phyloP scores from a whole-genome alignment of 352 stramenopile species.

The Globisporangium carolinianum region DNA sequence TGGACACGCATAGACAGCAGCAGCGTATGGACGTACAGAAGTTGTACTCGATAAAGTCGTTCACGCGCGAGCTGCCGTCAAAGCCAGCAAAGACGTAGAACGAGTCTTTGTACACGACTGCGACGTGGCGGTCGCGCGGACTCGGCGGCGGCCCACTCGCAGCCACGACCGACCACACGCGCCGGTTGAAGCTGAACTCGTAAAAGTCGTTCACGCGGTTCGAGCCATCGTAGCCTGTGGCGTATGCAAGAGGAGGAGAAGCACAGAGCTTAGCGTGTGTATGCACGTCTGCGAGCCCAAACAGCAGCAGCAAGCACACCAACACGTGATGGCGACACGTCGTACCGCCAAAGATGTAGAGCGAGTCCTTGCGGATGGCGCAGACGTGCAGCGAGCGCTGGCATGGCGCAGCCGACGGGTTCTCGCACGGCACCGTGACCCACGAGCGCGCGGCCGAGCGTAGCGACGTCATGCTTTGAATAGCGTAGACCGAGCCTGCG shows the following conservation, averaged over 20 bases:
- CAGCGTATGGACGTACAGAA: slow-evolving; percentile 62
- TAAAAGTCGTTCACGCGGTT: slow-evolving; percentile 94
- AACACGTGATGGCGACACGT: too few relatives aligned
- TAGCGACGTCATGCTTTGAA: slow-evolving; percentile 19
- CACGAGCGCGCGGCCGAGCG: slow-evolving; percentile 54
- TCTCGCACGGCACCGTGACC: slow-evolving; percentile 72
- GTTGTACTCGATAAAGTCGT: slow-evolving; percentile 94
- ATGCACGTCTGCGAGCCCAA: not conserved
- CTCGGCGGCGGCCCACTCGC: slow-evolving; percentile 67
- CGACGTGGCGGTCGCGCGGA: slow-evolving; percentile 92
- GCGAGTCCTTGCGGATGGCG: slow-evolving; percentile 84
- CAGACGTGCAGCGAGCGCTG: slow-evolving; percentile 92
- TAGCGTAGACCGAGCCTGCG: too few relatives aligned
- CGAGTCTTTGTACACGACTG: slow-evolving; percentile 89
- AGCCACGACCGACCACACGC: slow-evolving; percentile 66
- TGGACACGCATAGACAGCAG: not conserved
- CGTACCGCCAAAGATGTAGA: slow-evolving; percentile 90
- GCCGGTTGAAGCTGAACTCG: slow-evolving; percentile 87
- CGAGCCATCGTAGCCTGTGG: slow-evolving; percentile 86
- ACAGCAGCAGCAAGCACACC: not conserved
- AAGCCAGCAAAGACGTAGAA: slow-evolving; percentile 96
- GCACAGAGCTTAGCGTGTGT: not conserved
- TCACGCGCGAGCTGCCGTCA: slow-evolving; percentile 89
- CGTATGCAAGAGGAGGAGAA: not conserved
- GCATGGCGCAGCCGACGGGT: slow-evolving; percentile 79